Base-by-base conservation (phyloP, 345 rosid genomes). In the Bruguiera sexangula region DNA sequence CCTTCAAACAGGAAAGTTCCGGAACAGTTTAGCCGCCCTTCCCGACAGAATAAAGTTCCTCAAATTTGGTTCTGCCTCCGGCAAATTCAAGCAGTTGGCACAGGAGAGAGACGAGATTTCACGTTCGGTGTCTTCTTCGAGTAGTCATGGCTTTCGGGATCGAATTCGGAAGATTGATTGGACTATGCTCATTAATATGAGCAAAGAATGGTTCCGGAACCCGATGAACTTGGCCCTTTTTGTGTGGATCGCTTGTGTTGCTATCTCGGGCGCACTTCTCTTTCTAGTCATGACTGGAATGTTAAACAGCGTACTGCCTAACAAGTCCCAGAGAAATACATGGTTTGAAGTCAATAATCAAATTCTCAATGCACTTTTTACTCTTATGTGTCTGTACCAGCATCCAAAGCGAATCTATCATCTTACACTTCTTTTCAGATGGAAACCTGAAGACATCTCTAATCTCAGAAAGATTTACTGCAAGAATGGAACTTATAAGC, bases 301-400 rank as follows among this genome's bases (percentile, higher is more conserved):
- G 99, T 75, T 95, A 71, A 86, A 95, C 70, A 56, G 46, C 15
- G 97, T 72, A 6, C 58, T 95, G 50, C 93, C 88, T 10, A 84
- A 77, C 48, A 92, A 89, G 80, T 80, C 96, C 4, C 77, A 86
- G 30, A 87, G 96, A 80, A 78, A 89, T 73, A 83, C 79, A 71
- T 93, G 98, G 98, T 91, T 89, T 74, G 97, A 93, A 77, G 96
- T 91, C 31, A 93, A 93, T 81, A 91, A 93, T 67, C 98, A 93
- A 69, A 91, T 93, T 73, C 92, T 93, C 57, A 92, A 92, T 39
- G 97, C 96, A 0, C 75, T 92, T 69, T 95, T 92, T 74, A 92
- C 99, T 69, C 88, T 95, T 29, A 92, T 95, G 93, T 95, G 97
- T 79, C 73, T 95, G 53, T 95, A 95, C 71, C 89, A 92, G 32